phyloP scores from a whole-genome alignment of 108 stramenopile genomes.

The Stephanodiscus minutulus region DNA sequence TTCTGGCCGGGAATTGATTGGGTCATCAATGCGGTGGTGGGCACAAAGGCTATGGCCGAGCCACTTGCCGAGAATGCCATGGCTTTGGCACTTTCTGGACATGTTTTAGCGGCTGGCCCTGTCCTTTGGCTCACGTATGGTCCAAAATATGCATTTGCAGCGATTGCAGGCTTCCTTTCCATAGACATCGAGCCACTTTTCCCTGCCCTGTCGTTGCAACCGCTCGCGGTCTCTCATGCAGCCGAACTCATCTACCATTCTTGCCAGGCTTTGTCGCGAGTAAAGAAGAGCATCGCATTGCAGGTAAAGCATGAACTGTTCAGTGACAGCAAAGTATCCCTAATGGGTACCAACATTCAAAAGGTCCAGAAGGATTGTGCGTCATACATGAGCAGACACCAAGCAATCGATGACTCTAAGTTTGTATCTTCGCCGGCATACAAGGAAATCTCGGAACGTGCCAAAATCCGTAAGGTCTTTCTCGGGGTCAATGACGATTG shows the following conservation, averaged over 20 bases:
- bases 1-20: slow-evolving; percentile 80
- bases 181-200: slow-evolving; percentile 61
- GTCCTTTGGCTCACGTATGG: slow-evolving; percentile 83
- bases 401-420: slow-evolving; percentile 42
- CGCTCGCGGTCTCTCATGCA: slow-evolving; percentile 67
- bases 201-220: slow-evolving; percentile 65
- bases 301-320: slow-evolving; percentile 48
- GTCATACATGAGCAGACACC: slow-evolving; percentile 37
- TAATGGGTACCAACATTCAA: slow-evolving; percentile 39
- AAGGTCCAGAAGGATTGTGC: slow-evolving; percentile 40
- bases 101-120: slow-evolving; percentile 72
- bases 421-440: slow-evolving; percentile 49
- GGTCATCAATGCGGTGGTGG: slow-evolving; percentile 55
- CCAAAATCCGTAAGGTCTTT: slow-evolving; percentile 49
- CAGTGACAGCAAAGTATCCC: slow-evolving; percentile 29
- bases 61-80: slow-evolving; percentile 60
- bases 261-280: slow-evolving; percentile 31
- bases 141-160: slow-evolving; percentile 78
- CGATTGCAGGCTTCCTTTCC: slow-evolving; percentile 69
- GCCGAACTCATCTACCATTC: slow-evolving; percentile 68
- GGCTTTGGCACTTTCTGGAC: slow-evolving; percentile 63
- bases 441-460: slow-evolving; percentile 50
- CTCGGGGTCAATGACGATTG: slow-evolving; percentile 35
- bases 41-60: slow-evolving; percentile 51
- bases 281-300: slow-evolving; percentile 43